Conservation (phyloP, 2,329 filamentous ascomycete genomes). For the Magnaporthiopsis poae region DNA sequence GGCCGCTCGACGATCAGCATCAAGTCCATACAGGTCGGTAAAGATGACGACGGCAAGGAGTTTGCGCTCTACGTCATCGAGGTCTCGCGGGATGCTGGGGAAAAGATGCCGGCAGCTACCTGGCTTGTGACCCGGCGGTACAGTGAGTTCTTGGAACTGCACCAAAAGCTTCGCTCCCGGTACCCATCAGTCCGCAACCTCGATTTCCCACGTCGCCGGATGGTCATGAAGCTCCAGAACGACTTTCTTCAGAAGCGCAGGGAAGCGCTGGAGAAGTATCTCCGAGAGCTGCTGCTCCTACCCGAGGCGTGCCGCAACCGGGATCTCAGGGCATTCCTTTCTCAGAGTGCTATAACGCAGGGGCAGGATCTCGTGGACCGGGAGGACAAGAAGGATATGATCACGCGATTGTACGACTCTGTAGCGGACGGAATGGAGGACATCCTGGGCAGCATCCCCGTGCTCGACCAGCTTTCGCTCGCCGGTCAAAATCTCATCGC, state of each 20-base stretch:
- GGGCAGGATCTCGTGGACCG: constrained; percentile 46
- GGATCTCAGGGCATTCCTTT: constrained; percentile 84
- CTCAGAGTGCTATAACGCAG: constrained; percentile 66
- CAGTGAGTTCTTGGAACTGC: constrained; percentile 91
- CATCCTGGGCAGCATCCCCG: constrained; percentile 88
- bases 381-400: constrained; percentile 72
- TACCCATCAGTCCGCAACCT: constrained; percentile 82
- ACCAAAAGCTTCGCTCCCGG: constrained; percentile 73
- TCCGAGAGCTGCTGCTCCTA: constrained; percentile 69
- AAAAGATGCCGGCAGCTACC: constrained; percentile 91
- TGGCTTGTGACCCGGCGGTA: constrained; percentile 91
- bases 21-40: constrained; percentile 83
- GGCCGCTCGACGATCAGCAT: constrained; percentile 83
- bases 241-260: constrained; percentile 90
- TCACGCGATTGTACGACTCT: constrained; percentile 89
- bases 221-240: constrained; percentile 92
- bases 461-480: constrained; percentile 84
- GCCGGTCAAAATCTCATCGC: constrained; percentile 86
- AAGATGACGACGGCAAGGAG: constrained; percentile 84
- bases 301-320: constrained; percentile 91
- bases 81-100: constrained; percentile 78
- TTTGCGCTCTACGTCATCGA: constrained; percentile 90
- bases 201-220: constrained; percentile 81
- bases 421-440: constrained; percentile 98
- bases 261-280: constrained; percentile 72